Evolutionary conservation across 2,329 filamentous ascomycete genomes (phyloP).

Genomic region (Xylaria digitata): DNA sequence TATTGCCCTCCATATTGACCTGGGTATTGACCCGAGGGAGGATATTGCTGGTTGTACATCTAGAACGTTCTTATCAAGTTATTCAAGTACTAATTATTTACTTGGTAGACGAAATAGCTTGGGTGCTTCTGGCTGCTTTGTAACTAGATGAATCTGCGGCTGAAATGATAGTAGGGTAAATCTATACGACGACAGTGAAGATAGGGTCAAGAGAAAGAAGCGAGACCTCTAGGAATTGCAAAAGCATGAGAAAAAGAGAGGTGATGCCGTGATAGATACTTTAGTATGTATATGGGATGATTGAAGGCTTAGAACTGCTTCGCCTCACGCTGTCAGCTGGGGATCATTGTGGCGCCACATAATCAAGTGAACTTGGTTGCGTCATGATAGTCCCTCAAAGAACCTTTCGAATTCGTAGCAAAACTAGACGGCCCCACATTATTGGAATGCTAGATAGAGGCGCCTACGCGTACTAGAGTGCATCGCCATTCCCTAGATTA

Average conservation of each 20-base stretch:
- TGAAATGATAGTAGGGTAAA: not conserved
- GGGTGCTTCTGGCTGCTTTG: not conserved
- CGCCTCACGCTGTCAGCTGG: constrained; percentile 28
- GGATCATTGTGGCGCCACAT: constrained; percentile 23
- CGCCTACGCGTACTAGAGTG: not conserved
- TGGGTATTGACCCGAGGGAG: constrained; percentile 41
- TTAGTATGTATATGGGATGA: not conserved
- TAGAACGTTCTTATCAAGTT: constrained; percentile 14
- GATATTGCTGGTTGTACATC: constrained; percentile 41
- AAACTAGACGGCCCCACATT: constrained; percentile 11
- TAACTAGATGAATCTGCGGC: not conserved
- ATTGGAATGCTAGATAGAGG: not conserved
- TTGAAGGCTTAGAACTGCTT: constrained; percentile 27
- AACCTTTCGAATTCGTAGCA: not conserved
- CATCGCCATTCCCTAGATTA: constrained; percentile 11
- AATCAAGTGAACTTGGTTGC: constrained; percentile 21
- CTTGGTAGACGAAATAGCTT: not conserved
- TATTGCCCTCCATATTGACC: too few relatives aligned
- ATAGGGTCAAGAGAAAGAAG: not conserved
- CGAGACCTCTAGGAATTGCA: constrained; percentile 12
- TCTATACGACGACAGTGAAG: not conserved
- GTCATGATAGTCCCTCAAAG: constrained; percentile 28
- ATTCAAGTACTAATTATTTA: not conserved
- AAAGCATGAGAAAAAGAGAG: not conserved
- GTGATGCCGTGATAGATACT: constrained; percentile 3